Percentiles rank a stretch among this genome's conserved stretches.
Conservation (phyloP, 495 filamentous ascomycete species). For the Penicillium cinerascens region DNA sequence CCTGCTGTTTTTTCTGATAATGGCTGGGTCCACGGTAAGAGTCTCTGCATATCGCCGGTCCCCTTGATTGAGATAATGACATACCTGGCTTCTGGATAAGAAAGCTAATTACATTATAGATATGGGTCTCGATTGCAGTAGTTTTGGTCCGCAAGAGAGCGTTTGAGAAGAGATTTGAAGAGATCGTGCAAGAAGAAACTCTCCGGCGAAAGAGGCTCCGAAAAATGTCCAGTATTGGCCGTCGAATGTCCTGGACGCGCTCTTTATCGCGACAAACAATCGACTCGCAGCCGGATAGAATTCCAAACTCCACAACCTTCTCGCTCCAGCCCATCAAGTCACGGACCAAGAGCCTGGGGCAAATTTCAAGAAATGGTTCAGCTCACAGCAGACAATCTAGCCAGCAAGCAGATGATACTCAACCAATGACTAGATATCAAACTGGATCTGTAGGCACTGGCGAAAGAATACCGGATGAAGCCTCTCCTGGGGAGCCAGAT, state of each 20-base stretch:
- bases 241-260: background rate
- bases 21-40: conserved; percentile 1
- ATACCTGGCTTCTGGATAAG: background rate
- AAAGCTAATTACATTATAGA: background rate
- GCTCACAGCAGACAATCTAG: background rate
- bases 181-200: conserved; percentile 1
- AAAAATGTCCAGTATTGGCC: background rate
- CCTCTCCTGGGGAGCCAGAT: background rate
- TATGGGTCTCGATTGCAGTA: conserved; percentile 3
- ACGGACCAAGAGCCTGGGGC: background rate
- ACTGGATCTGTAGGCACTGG: background rate
- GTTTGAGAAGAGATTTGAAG: background rate
- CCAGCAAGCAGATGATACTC: background rate
- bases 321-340: background rate
- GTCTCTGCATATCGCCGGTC: too few relatives aligned
- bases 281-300: too few relatives aligned
- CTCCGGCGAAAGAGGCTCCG: background rate
- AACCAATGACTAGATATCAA: background rate
- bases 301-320: too few relatives aligned
- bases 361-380: background rate
- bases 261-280: background rate
- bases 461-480: background rate
- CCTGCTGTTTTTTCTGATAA: background rate
- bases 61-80: too few relatives aligned
- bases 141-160: background rate